phyloP scores from a whole-genome alignment of 768 basidiomycete genomes.

The Tricholoma terreum region DNA sequence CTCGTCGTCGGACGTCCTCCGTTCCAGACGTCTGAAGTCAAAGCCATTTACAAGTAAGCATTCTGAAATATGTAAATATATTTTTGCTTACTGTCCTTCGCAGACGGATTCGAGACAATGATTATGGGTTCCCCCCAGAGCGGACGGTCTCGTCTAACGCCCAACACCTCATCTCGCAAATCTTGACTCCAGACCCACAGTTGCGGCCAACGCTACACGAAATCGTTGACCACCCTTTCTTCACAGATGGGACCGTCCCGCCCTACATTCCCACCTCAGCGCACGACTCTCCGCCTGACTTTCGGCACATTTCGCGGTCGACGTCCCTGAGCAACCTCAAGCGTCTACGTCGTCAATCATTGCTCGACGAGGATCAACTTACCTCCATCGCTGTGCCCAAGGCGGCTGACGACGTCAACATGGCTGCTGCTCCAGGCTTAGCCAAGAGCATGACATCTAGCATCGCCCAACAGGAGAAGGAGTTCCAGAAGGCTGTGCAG shows the following conservation, averaged over 20 bases:
- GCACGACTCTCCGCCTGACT: conserved; percentile 73
- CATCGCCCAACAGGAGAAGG: conserved; percentile 86
- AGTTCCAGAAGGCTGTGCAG: conserved; percentile 94
- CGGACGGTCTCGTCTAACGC: conserved; percentile 68
- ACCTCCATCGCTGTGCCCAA: conserved; percentile 43
- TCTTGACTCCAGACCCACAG: conserved; percentile 82
- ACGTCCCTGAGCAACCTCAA: conserved; percentile 69
- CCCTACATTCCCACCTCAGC: conserved; percentile 77
- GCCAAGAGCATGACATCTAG: conserved; percentile 50
- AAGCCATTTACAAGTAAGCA: conserved; percentile 86
- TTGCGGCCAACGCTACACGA: conserved; percentile 80
- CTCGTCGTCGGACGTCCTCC: conserved; percentile 93
- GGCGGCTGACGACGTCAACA: conserved; percentile 12
- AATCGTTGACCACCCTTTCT: conserved; percentile 84
- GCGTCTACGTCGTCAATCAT: conserved; percentile 56
- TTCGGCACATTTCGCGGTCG: conserved; percentile 57
- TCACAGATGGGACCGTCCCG: conserved; percentile 78
- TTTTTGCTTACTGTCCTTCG: conserved; percentile 3
- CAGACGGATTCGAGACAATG: conserved; percentile 90
- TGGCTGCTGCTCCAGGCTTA: conserved; percentile 19
- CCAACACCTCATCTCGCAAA: conserved; percentile 74
- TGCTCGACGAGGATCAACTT: conserved; percentile 62
- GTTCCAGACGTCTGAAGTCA: conserved; percentile 98
- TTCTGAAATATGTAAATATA: background rate
- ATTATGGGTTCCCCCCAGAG: conserved; percentile 88